Evolutionary conservation across 257 asterid genomes (phyloP).

Genomic region (Nicotiana sylvestris): DNA sequence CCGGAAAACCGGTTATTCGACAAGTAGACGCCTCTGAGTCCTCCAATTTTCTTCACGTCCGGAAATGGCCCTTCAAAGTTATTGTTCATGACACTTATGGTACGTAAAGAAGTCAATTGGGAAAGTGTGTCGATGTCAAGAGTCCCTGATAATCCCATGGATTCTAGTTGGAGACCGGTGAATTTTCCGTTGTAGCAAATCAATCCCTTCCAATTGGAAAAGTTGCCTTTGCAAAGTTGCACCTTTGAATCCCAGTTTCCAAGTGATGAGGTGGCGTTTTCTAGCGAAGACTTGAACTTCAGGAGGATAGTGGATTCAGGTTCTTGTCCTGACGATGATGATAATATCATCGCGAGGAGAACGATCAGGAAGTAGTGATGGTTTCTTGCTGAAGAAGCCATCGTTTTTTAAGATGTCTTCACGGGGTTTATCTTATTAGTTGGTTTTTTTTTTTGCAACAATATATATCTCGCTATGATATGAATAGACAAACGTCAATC

Average conservation of each 20-base stretch:
- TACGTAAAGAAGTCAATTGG: slow-evolving; percentile 24
- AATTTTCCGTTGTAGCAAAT: slow-evolving; percentile 37
- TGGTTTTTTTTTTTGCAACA: not conserved
- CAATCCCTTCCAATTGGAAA: slow-evolving; percentile 50
- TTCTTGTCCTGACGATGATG: slow-evolving; percentile 18
- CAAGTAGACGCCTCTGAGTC: slow-evolving; percentile 48
- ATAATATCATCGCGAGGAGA: not conserved
- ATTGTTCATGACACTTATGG: slow-evolving; percentile 49
- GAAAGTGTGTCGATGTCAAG: slow-evolving; percentile 35
- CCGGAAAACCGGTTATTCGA: slow-evolving; percentile 49
- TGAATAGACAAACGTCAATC: not conserved
- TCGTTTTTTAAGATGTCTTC: not conserved
- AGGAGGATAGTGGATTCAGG: slow-evolving; percentile 28
- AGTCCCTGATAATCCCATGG: slow-evolving; percentile 42
- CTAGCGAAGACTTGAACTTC: slow-evolving; percentile 42
- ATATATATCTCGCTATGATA: not conserved
- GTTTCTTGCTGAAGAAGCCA: not conserved
- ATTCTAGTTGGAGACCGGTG: slow-evolving; percentile 36
- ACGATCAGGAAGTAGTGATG: not conserved
- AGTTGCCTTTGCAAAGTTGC: slow-evolving; percentile 30
- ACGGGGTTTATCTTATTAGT: not conserved
- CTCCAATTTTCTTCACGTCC: slow-evolving; percentile 28
- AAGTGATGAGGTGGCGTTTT: slow-evolving; percentile 32
- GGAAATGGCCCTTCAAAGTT: slow-evolving; percentile 48
- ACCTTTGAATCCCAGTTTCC: slow-evolving; percentile 35